Evolutionary conservation across 169 alveolate genomes (phyloP).

Genomic region (Cryptosporidium sp.): DNA sequence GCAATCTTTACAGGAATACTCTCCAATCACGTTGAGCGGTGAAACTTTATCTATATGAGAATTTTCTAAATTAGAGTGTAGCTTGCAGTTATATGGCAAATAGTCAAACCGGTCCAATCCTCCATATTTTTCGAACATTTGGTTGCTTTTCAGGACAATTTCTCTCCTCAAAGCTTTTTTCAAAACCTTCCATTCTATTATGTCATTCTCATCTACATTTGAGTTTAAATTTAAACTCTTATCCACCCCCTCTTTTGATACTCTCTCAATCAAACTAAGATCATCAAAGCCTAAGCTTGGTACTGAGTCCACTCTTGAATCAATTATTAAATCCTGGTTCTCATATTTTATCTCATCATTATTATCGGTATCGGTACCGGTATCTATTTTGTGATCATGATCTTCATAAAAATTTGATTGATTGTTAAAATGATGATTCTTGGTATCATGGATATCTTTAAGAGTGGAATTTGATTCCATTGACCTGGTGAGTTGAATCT

Average conservation of each 20-base stretch:
- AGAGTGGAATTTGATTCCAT: background rate
- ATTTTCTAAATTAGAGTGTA: background rate
- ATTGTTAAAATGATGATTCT: background rate
- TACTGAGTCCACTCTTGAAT: background rate
- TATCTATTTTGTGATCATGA: background rate
- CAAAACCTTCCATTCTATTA: slow-evolving; percentile 11
- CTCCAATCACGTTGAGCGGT: background rate
- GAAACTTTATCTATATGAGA: background rate
- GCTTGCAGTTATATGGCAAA: slow-evolving; percentile 13
- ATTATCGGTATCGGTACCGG: background rate
- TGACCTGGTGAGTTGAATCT: background rate
- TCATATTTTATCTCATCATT: background rate
- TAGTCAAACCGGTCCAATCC: slow-evolving; percentile 32
- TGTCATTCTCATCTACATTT: background rate
- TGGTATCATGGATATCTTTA: background rate
- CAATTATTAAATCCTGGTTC: background rate
- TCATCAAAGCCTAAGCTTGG: background rate
- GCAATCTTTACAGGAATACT: slow-evolving; percentile 23
- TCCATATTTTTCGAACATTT: slow-evolving; percentile 59
- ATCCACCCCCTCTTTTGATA: slow-evolving; percentile 16
- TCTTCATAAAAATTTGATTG: background rate
- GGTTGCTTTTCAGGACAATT: slow-evolving; percentile 6
- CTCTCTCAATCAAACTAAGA: background rate
- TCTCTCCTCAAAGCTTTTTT: background rate
- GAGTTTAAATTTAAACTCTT: background rate